Evolutionary conservation across 805 yeast species (phyloP), one percentile per base, ranked within the genome.

Genomic region (Saccharomycopsis babjevae): DNA sequence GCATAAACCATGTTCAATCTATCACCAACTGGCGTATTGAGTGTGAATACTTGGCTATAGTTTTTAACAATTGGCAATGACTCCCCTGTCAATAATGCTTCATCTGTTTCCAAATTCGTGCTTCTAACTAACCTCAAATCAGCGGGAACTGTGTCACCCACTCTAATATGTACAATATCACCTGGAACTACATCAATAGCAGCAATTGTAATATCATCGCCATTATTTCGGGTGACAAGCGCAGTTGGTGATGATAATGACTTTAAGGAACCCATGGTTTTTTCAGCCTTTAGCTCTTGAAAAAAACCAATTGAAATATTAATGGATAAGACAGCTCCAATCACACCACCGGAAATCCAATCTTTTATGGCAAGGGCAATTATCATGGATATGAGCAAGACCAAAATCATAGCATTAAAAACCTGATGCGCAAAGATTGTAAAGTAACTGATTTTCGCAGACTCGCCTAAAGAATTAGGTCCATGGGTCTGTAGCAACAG

Each of bases 1-100:
- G 86, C 78, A 67, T 74, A 87, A 0, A 84, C 90, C 86, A 87
- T 78, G 70, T 87, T 87, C 62, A 82, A 69, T 52, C 93, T 75
- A 69, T 88, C 93, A 57, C 92, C 93, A 34, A 87, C 86, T 10
- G 89, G 86, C 15, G 80, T 72, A 25, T n/a, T 30, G 15, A 7
- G 20, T 1, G 71, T 67, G 62, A 78, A 83, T 8, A 77, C 73
- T 11, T 73, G 73, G 0, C 70, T 67, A 30, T 74, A 77, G 57
- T 79, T 76, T 69, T 93, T 94, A 50, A 75, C 72, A 0, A 92
- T 84, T 1, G 97, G 92, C 50, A 82, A 69, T 0, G 96, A 82
- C 73, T 94, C 99, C 56, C 99, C 99, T 0, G 99, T 93, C 61
- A 94, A 76, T 22, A 92, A 74, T 2, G 97, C 86, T 72, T 94